phyloP scores from a whole-genome alignment of 768 basidiomycete genomes.

The Suillus americanus region DNA sequence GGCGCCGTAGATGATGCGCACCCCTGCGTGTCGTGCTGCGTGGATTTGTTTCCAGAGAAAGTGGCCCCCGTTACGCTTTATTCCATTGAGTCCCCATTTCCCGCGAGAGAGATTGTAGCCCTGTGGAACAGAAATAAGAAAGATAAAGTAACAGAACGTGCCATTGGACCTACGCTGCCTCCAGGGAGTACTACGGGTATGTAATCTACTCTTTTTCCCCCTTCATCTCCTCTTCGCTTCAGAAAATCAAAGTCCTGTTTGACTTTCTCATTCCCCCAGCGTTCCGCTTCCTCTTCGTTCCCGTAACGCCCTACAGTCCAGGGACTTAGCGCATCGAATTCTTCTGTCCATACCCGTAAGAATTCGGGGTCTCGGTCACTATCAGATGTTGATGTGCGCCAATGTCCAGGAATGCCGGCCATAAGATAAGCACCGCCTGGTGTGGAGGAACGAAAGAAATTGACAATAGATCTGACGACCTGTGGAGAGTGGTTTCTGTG shows the following conservation, averaged over 20 bases:
- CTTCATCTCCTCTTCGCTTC: not conserved
- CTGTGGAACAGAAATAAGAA: not conserved
- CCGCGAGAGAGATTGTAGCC: not conserved
- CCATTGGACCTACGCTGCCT: not conserved
- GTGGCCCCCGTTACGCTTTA: not conserved
- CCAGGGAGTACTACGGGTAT: not conserved
- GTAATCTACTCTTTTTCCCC: not conserved
- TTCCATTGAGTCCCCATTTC: not conserved
- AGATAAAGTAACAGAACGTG: not conserved
- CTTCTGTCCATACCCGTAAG: not conserved
- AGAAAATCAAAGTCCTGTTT: not conserved
- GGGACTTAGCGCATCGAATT: not conserved
- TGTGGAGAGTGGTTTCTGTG: not conserved
- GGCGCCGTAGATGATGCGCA: not conserved
- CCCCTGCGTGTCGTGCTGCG: not conserved
- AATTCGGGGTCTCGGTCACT: not conserved
- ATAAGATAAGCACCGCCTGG: not conserved
- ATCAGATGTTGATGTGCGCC: not conserved
- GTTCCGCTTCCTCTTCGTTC: not conserved
- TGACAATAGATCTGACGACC: not conserved
- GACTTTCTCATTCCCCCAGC: not conserved
- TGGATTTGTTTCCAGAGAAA: not conserved
- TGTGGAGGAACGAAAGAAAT: not conserved
- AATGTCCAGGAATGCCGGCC: not conserved
- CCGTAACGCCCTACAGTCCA: not conserved